Percentiles rank a stretch among this genome's conserved stretches.
Evolutionary conservation across 2,329 filamentous ascomycete genomes (phyloP).

Genomic region (Ceratocystis variospora): DNA sequence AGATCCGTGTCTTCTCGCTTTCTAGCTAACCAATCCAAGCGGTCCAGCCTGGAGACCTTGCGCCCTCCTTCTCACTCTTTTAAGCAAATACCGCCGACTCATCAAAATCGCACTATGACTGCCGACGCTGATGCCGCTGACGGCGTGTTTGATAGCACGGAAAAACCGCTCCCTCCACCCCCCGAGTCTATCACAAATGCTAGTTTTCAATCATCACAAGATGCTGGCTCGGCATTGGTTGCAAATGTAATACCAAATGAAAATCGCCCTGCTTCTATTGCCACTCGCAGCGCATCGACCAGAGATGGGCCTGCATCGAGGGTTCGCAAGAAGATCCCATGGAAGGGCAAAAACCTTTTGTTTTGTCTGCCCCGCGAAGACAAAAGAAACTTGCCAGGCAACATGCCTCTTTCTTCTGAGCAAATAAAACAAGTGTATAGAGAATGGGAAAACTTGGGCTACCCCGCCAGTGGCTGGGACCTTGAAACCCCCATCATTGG

Average conservation of each 20-base stretch:
- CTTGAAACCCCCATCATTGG: slow-evolving; percentile 36
- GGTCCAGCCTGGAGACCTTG: slow-evolving; percentile 45
- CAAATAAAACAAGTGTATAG: slow-evolving; percentile 49
- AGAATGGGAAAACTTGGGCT: slow-evolving; percentile 56
- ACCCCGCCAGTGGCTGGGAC: slow-evolving; percentile 55
- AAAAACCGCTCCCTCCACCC: slow-evolving; percentile 15
- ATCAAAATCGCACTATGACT: slow-evolving; percentile 17
- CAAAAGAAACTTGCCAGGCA: slow-evolving; percentile 43
- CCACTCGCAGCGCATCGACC: slow-evolving; percentile 26
- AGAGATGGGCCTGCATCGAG: slow-evolving; percentile 38
- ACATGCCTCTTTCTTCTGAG: slow-evolving; percentile 39
- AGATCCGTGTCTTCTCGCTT: slow-evolving; percentile 16
- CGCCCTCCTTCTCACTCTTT: slow-evolving; percentile 7
- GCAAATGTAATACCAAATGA: neutral
- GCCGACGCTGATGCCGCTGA: slow-evolving; percentile 9
- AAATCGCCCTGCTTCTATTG: slow-evolving; percentile 22
- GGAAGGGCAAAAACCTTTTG: slow-evolving; percentile 62
- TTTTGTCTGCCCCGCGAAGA: slow-evolving; percentile 57
- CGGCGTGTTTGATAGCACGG: slow-evolving; percentile 8
- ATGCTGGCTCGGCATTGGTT: neutral
- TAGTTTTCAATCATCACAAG: neutral
- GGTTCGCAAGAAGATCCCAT: slow-evolving; percentile 56
- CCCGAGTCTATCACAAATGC: neutral
- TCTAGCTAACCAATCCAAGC: slow-evolving; percentile 27
- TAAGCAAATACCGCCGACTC: neutral